phyloP scores from a whole-genome alignment of 2,329 filamentous ascomycete genomes.

The Conoideocrella luteorostrata region DNA sequence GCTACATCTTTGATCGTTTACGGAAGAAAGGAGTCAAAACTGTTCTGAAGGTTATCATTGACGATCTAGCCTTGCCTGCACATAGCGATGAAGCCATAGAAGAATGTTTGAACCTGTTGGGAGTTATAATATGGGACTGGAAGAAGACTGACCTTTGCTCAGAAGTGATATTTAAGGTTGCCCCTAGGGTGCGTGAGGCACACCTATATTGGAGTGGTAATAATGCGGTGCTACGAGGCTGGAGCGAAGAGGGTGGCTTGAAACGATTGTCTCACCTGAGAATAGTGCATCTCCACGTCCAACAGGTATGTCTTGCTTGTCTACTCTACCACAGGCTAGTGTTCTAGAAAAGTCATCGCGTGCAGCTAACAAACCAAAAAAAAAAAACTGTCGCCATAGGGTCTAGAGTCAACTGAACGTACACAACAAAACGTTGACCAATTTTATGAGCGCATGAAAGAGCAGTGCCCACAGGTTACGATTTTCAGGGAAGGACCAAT shows the following conservation, averaged over 20 bases:
- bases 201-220: conserved; percentile 26
- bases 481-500: too few species aligned
- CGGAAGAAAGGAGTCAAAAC: conserved; percentile 17
- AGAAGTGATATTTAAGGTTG: conserved; percentile 14
- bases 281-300: too few species aligned
- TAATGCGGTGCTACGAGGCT: conserved; percentile 24
- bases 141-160: conserved; percentile 21
- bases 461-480: too few species aligned
- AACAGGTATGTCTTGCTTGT: too few species aligned
- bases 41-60: conserved; percentile 24
- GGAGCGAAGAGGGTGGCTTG: conserved; percentile 22
- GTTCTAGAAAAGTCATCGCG: too few species aligned
- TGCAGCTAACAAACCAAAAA: too few species aligned
- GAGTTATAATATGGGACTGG: conserved; percentile 25
- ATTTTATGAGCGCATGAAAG: too few species aligned
- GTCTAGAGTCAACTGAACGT: too few species aligned
- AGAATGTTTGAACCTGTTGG: conserved; percentile 16
- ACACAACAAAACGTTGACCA: too few species aligned
- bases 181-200: conserved; percentile 12
- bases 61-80: conserved; percentile 14
- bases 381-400: too few species aligned
- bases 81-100: conserved; percentile 25
- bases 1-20: conserved; percentile 22
- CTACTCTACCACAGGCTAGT: too few species aligned
- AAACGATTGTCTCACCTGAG: conserved; percentile 17